These are phyloP conservation scores for Lachnellula subtilissima DNA, from an alignment of 2,329 filamentous ascomycete species.

Conservation along the genomic window DNA sequence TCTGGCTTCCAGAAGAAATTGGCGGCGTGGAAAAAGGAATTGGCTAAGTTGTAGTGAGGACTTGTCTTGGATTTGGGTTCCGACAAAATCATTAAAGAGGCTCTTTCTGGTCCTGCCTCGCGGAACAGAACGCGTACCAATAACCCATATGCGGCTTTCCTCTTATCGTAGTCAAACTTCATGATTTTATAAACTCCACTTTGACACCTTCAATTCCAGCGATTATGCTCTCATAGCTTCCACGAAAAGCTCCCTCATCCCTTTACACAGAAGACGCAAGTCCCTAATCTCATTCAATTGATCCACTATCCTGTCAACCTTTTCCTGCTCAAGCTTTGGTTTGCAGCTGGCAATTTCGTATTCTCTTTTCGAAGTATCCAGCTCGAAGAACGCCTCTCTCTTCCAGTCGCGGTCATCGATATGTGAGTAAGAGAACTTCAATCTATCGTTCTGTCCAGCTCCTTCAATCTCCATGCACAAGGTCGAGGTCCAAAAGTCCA, in stretches of 20 bases:
- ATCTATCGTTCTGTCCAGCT: conserved; percentile 72
- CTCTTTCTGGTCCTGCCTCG: no score
- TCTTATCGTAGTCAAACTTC: no score
- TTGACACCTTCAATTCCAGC: neutral
- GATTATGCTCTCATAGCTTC: conserved; percentile 48
- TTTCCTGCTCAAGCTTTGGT: conserved; percentile 76
- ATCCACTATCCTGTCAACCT: conserved; percentile 71
- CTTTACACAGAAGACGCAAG: conserved; percentile 67
- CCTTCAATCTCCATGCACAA: conserved; percentile 87
- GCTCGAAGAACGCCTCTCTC: conserved; percentile 87
- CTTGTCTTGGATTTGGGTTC: neutral
- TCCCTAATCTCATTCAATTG: conserved; percentile 77
- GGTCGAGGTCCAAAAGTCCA: conserved; percentile 94
- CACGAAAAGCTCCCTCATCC: conserved; percentile 75
- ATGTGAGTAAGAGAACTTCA: conserved; percentile 88
- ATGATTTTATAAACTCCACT: no score
- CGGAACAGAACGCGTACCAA: no score
- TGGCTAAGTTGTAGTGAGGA: neutral
- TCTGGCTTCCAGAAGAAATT: conserved; percentile 22
- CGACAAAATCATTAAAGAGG: neutral
- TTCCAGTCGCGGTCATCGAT: conserved; percentile 85
- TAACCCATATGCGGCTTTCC: no score
- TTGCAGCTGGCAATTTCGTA: conserved; percentile 79
- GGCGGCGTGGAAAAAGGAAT: conserved; percentile 23
- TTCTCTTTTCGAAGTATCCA: conserved; percentile 74